phyloP scores from a whole-genome alignment of 768 basidiomycete species.

The Termitomyces sp. region DNA sequence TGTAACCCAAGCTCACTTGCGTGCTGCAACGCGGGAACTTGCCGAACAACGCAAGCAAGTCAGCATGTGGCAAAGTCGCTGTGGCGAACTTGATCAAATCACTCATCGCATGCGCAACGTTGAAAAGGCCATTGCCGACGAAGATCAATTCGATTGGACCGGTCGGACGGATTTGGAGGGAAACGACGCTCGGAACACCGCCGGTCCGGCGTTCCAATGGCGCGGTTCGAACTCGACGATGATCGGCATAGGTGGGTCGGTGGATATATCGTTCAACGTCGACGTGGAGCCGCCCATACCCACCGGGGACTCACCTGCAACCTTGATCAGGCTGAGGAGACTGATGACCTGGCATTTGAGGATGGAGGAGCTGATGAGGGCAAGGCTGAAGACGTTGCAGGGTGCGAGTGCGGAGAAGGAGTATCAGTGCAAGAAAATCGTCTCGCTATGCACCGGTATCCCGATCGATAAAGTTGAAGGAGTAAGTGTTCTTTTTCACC shows the following conservation, averaged over 20 bases:
- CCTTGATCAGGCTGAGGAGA: constrained; percentile 66
- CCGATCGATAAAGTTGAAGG: constrained; percentile 86
- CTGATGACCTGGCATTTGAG: constrained; percentile 81
- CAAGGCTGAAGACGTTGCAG: constrained; percentile 63
- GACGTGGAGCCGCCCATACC: constrained; percentile 76
- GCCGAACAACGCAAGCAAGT: constrained; percentile 88
- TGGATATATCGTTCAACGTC: constrained; percentile 57
- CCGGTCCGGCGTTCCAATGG: constrained; percentile 65
- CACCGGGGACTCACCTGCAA: constrained; percentile 46
- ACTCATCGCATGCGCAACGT: constrained; percentile 81
- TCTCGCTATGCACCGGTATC: constrained; percentile 84
- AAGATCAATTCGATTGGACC: constrained; percentile 86
- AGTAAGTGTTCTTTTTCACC: constrained; percentile 42
- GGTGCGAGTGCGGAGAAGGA: constrained; percentile 86
- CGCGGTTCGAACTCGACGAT: constrained; percentile 65
- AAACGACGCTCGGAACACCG: constrained; percentile 31
- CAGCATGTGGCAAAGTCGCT: constrained; percentile 64
- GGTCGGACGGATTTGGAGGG: constrained; percentile 55
- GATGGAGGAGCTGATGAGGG: constrained; percentile 68
- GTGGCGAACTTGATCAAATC: constrained; percentile 76
- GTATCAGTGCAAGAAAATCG: constrained; percentile 87
- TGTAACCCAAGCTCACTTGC: constrained; percentile 80
- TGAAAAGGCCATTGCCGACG: constrained; percentile 69
- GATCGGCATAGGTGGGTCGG: constrained; percentile 55
- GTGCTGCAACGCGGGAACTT: constrained; percentile 84